Conservation (phyloP, 371 early-diverging fungal species). For the Haplosporangium sp. region DNA sequence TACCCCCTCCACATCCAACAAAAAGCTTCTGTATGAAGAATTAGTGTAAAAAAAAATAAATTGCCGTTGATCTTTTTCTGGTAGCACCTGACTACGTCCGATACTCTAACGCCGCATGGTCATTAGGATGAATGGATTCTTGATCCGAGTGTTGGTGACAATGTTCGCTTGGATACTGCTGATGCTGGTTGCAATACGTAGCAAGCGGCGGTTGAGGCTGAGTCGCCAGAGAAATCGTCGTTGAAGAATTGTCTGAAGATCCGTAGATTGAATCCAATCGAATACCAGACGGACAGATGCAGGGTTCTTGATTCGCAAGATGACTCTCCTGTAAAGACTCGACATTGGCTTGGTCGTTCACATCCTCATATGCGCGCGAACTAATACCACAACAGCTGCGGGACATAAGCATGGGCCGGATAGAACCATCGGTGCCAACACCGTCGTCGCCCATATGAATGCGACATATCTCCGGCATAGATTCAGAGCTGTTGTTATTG, state of each 20-base stretch:
- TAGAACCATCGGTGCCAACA: neutral
- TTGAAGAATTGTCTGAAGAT: slow-evolving; percentile 17
- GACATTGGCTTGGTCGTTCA: neutral
- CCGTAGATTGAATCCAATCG: slow-evolving; percentile 1
- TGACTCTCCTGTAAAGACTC: slow-evolving; percentile 16
- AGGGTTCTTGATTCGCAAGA: slow-evolving; percentile 15
- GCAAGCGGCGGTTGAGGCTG: neutral
- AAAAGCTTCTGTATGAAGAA: too few relatives aligned
- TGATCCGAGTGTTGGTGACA: neutral
- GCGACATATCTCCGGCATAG: too few relatives aligned
- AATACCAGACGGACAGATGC: slow-evolving; percentile 7
- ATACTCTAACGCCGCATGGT: neutral
- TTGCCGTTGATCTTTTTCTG: neutral
- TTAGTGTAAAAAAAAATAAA: too few relatives aligned
- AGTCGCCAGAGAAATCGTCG: neutral
- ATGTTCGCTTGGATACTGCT: neutral
- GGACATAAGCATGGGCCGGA: too few relatives aligned
- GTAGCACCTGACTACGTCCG: neutral
- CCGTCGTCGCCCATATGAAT: too few relatives aligned
- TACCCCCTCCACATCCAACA: too few relatives aligned
- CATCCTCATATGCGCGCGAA: neutral
- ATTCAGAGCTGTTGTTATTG: neutral
- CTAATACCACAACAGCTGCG: too few relatives aligned
- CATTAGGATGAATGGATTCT: neutral
- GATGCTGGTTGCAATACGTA: neutral